A percentile compares a stretch with the other conserved stretches of the same genome.
Conservation (phyloP, 371 early-diverging fungal genomes). For the Massospora cicadina region DNA sequence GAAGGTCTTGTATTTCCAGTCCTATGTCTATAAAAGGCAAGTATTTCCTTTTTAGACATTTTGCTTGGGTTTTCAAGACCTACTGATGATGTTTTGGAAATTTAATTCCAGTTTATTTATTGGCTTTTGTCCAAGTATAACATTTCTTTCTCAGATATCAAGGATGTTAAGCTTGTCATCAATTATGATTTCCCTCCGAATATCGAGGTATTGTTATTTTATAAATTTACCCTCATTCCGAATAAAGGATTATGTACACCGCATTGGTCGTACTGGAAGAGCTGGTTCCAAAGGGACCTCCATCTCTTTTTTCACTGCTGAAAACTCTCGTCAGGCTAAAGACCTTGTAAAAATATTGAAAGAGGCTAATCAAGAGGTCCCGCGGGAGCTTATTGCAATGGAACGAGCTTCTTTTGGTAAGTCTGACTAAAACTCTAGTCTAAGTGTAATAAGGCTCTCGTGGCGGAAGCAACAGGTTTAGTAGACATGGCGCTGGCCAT, state of each 20-base stretch:
- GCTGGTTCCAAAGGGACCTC: slow-evolving; percentile 85
- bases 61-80: slow-evolving; percentile 5
- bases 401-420: slow-evolving; percentile 23
- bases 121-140: too few species aligned
- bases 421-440: slow-evolving; percentile 9
- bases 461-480: slow-evolving; percentile 14
- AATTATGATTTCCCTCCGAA: slow-evolving; percentile 94
- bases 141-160: slow-evolving; percentile 39
- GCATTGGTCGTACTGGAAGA: slow-evolving; percentile 99
- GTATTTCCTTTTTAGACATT: neutral
- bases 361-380: slow-evolving; percentile 89
- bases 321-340: slow-evolving; percentile 74
- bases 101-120: too few species aligned
- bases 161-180: slow-evolving; percentile 84
- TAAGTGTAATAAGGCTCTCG: neutral
- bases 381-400: slow-evolving; percentile 67
- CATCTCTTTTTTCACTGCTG: slow-evolving; percentile 94
- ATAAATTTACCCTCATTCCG: neutral
- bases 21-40: neutral
- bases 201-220: slow-evolving; percentile 29
- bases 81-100: slow-evolving; percentile 13
- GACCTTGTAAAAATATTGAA: slow-evolving; percentile 79
- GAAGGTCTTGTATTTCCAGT: slow-evolving; percentile 5
- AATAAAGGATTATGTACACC: slow-evolving; percentile 85
- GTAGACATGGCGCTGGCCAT: slow-evolving; percentile 20